Evolutionary conservation across 2,329 filamentous ascomycete genomes (phyloP).

Genomic region (Colletotrichum magnum): DNA sequence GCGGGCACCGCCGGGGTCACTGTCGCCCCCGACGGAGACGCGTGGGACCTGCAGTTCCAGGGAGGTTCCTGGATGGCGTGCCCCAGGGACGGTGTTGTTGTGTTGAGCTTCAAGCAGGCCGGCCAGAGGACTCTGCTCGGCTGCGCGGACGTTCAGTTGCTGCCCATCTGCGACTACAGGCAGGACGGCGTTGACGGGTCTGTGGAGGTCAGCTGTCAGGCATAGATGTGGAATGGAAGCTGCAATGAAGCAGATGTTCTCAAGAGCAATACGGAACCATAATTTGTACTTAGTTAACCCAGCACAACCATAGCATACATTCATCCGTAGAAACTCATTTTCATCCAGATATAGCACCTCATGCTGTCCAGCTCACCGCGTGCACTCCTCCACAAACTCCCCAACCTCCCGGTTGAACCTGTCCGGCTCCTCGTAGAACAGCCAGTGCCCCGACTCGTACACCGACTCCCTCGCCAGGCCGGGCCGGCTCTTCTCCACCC

Average conservation of each 20-base stretch:
- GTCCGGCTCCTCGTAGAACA: conserved; percentile 57
- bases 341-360: background rate
- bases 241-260: background rate
- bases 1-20: background rate
- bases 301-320: no score
- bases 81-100: background rate
- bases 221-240: background rate
- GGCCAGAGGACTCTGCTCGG: conserved; percentile 6
- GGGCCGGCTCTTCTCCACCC: conserved; percentile 44
- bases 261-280: no score
- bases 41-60: background rate
- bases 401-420: conserved; percentile 52
- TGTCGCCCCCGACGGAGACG: background rate
- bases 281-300: no score
- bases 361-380: background rate
- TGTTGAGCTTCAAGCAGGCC: conserved; percentile 22
- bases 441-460: conserved; percentile 56
- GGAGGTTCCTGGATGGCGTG: background rate
- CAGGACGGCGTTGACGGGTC: background rate
- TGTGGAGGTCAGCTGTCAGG: background rate
- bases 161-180: background rate
- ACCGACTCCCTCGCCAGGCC: conserved; percentile 47
- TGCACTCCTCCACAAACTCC: conserved; percentile 24
- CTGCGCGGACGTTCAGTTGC: conserved; percentile 14
- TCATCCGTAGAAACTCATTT: background rate